Base-by-base conservation (phyloP, 2,329 filamentous ascomycete species). In the Exophiala xenobiotica region DNA sequence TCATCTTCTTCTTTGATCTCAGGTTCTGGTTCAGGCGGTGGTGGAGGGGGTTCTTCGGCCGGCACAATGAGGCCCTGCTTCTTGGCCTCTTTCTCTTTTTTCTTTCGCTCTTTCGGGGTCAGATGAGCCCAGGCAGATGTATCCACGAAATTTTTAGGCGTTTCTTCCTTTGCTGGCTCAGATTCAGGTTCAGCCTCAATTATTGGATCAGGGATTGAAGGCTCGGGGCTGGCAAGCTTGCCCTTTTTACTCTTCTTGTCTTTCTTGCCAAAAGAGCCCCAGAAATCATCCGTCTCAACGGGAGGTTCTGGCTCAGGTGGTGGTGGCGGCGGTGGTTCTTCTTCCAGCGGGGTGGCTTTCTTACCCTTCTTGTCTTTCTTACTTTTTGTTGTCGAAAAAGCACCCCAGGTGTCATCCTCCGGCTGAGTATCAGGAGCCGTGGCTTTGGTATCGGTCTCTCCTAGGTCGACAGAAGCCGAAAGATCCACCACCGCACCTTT, bases 81-180 rank as follows among this genome's bases (percentile, higher is more conserved):
- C 33, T 74, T 76, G 50, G 72, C 72, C 65, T 80, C 79, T 64
- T 76, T 77, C 61, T 73, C 69, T 45, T 70, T 72, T 60, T 72
- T 74, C 53, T 53, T 57, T 8, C 50, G 46, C 14, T 59, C 57
- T 40, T 59, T 56, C 5, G 57, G 63, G 16, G 62, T 63, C 6
- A 68, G 45, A 16, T 57, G 53, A 1, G 52, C 65, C 65, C 64
- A 69, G 63, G 69, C 60, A 64, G 55, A 51, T 23, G 43, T 55
- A 35, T 55, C 52, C 41, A 48, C 52, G 35, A 48, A 27, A 11
- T 46, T 39, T 39, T 56, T 54, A 44, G 60, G 53, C 49, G 56
- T 45, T 49, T 59, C 51, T 49, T 62, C 51, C 48, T 45, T 26
- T 12, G 26, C 49, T 14, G 55, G 52, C 39, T 56, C 63, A 3